A percentile compares a stretch with the other conserved stretches of the same genome.
Evolutionary conservation across 768 basidiomycete species (phyloP).

Genomic region (Rhizopogon vulgaris): DNA sequence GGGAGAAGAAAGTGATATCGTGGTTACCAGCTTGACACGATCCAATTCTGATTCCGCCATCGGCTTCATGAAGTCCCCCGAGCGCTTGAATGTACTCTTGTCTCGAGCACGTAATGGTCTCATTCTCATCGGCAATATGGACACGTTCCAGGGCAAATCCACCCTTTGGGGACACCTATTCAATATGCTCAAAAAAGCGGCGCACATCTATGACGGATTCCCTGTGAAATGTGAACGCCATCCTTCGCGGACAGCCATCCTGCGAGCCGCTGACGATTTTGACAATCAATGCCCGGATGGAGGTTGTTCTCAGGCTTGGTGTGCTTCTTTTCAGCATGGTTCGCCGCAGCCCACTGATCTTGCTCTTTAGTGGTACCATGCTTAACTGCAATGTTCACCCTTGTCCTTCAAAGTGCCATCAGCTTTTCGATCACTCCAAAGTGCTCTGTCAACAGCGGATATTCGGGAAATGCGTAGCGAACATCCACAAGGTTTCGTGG

Average conservation of each 20-base stretch:
- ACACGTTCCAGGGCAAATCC: conserved; percentile 46
- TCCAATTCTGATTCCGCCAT: conserved; percentile 50
- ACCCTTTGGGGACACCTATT: conserved; percentile 45
- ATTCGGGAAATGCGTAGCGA: conserved; percentile 28
- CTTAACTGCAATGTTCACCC: conserved; percentile 44
- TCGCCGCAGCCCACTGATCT: not conserved
- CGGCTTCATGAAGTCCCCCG: conserved; percentile 59
- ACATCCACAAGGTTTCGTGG: conserved; percentile 35
- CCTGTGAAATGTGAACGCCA: conserved; percentile 54
- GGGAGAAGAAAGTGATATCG: conserved; percentile 63
- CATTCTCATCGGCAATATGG: conserved; percentile 54
- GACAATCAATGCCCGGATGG: conserved; percentile 49
- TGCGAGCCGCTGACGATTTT: conserved; percentile 40
- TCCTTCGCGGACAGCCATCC: conserved; percentile 29
- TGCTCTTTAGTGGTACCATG: conserved; percentile 30
- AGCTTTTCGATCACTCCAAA: conserved; percentile 48
- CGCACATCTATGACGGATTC: conserved; percentile 49
- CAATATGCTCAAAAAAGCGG: conserved; percentile 28
- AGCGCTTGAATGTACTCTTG: conserved; percentile 59
- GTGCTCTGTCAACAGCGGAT: conserved; percentile 37
- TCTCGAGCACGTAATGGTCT: conserved; percentile 54
- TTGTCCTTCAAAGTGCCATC: conserved; percentile 58
- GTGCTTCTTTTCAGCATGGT: conserved; percentile 9
- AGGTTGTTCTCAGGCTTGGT: conserved; percentile 56
- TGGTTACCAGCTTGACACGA: conserved; percentile 49